A percentile compares a stretch with the other conserved stretches of the same genome.
Conservation (phyloP, 1,284 basidiomycete genomes). For the Cerrena zonata region DNA sequence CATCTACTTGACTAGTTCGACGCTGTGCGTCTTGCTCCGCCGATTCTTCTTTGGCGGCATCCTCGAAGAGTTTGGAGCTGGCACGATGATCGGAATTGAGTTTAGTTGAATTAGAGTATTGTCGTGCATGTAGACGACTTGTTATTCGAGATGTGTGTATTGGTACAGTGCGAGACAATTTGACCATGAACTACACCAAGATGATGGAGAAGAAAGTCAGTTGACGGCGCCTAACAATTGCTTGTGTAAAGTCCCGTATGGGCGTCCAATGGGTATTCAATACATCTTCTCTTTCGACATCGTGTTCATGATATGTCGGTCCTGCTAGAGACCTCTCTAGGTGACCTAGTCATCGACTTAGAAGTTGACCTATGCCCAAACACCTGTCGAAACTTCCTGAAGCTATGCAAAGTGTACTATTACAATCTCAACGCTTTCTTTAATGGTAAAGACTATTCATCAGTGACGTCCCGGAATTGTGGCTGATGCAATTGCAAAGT, state of each 20-base stretch:
- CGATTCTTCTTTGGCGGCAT: slow-evolving; percentile 56
- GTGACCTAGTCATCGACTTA: slow-evolving; percentile 93
- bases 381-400: slow-evolving; percentile 92
- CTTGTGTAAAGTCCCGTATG: not conserved
- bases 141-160: not conserved
- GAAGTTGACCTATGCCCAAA: slow-evolving; percentile 87
- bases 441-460: slow-evolving; percentile 63
- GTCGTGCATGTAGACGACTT: not conserved
- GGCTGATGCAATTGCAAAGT: slow-evolving; percentile 43
- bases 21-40: slow-evolving; percentile 27
- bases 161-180: not conserved
- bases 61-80: slow-evolving; percentile 66
- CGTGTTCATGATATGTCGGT: slow-evolving; percentile 71
- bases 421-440: slow-evolving; percentile 96
- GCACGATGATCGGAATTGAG: slow-evolving; percentile 29
- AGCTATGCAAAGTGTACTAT: slow-evolving; percentile 93
- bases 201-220: not conserved
- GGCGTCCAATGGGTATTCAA: not conserved
- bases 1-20: slow-evolving; percentile 25
- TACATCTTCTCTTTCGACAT: not conserved
- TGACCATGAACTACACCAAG: not conserved
- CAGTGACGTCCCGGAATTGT: slow-evolving; percentile 2
- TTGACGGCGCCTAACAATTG: not conserved
- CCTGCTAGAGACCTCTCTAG: slow-evolving; percentile 90
- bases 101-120: not conserved